Conservation (phyloP, 2,329 filamentous ascomycete species). For the Fonsecaea monophora region DNA sequence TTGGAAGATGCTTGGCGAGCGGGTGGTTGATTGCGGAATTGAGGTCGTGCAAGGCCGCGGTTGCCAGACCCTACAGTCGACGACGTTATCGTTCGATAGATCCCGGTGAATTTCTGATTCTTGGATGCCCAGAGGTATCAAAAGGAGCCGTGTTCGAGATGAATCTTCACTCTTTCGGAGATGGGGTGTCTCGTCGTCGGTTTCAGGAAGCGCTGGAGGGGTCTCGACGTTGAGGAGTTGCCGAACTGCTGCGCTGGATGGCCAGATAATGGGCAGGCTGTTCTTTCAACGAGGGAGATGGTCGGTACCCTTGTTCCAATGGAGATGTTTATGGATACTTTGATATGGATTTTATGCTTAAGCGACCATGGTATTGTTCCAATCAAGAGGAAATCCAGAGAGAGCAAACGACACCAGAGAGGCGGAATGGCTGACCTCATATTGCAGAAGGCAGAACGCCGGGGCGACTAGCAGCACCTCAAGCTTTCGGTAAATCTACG, state of each 20-base stretch:
- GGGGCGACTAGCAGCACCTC: not conserved
- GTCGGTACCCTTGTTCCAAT: constrained; percentile 6
- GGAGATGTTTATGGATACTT: constrained; percentile 9
- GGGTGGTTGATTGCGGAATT: not conserved
- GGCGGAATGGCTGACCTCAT: constrained; percentile 34
- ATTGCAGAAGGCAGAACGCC: constrained; percentile 20
- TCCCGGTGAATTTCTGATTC: not conserved
- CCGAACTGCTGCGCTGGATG: not conserved
- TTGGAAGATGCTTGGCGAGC: constrained; percentile 9
- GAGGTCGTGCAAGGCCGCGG: not conserved
- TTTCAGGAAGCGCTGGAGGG: constrained; percentile 19
- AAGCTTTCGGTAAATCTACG: not conserved
- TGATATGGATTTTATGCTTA: constrained; percentile 18
- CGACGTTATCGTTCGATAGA: not conserved
- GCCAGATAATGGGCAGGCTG: not conserved
- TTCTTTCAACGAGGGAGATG: not conserved
- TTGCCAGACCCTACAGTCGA: not conserved
- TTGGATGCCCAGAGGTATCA: not conserved
- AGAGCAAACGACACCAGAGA: constrained; percentile 7
- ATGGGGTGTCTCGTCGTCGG: not conserved
- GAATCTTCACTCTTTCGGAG: constrained; percentile 4
- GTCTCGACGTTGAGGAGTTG: constrained; percentile 2
- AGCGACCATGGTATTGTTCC: constrained; percentile 30
- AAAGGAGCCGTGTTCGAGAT: not conserved
- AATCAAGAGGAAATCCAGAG: constrained; percentile 25